Conservation (phyloP, 805 yeast genomes). For the Candida arabinofermentans region DNA sequence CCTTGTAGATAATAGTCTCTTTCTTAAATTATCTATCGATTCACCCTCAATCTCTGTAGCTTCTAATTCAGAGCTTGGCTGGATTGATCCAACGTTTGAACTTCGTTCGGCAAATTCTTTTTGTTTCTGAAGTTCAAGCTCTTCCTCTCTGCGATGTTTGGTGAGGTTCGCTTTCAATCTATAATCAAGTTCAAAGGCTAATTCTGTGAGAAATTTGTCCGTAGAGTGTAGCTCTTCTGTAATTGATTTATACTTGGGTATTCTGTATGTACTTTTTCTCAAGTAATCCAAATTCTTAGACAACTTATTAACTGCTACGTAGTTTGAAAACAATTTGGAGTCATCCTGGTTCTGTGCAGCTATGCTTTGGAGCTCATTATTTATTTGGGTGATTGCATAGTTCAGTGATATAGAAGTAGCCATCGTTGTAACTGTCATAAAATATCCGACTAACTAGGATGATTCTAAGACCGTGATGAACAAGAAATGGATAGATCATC, state of each 20-base stretch:
- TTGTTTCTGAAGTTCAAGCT: neutral
- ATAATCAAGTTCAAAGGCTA: conserved; percentile 15
- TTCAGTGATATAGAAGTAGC: neutral
- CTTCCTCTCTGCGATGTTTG: conserved; percentile 3
- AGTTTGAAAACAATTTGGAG: neutral
- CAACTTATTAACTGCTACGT: conserved; percentile 5
- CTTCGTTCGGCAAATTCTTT: neutral
- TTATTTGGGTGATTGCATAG: neutral
- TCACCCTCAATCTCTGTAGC: conserved; percentile 17
- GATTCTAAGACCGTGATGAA: too few species aligned
- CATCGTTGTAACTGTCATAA: too few species aligned
- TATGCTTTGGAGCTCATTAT: neutral
- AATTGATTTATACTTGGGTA: neutral
- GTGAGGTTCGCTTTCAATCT: conserved; percentile 4
- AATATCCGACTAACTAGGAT: too few species aligned
- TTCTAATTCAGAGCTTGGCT: conserved; percentile 1
- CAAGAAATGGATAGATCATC: too few species aligned
- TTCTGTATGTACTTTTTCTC: conserved; percentile 10
- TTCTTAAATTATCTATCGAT: conserved; percentile 24
- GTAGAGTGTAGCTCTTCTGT: conserved; percentile 10
- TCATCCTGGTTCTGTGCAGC: neutral
- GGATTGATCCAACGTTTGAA: conserved; percentile 1
- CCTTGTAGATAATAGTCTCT: conserved; percentile 24
- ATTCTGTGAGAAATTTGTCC: conserved; percentile 10
- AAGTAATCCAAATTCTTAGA: conserved; percentile 15